Base-by-base conservation (phyloP, 768 basidiomycete genomes). In the Russula sp. region DNA sequence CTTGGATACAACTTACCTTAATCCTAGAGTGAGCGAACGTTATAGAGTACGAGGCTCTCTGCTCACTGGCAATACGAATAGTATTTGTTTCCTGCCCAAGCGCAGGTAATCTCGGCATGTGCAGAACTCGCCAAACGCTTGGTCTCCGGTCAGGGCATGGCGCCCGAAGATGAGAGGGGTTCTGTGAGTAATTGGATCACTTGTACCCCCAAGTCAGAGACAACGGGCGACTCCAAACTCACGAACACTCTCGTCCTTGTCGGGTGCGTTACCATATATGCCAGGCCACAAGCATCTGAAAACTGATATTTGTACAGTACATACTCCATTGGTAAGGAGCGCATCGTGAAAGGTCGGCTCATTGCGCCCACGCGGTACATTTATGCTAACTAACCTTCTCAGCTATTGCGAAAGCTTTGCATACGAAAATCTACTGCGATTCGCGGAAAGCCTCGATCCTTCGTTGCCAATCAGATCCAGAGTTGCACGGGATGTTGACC, bases 251-350 rank as follows among this genome's bases (percentile, higher is more conserved):
- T 92, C 14, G 78, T 94, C 59, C 81, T 91, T 39, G 82, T 93
- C 13, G 91, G 91, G 91, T 91, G 70, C 4, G 79, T 70, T 6
- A 27, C 16, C 18, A 54, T 13, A 18, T 27, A 66, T 34, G 32
- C 27, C 27, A 13, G 55, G n/a, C 50, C 42, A 14, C 1, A 4
- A 6, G 10, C 10, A 27, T 31, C 4, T 22, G 59, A 32, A 35
- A n/a, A 8, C 53, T 57, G 51, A 66, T 31, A 42, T 27, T 3
- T 27, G 16, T 59, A 45, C 63, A 93, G 94, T 10, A 98, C 97
- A 0, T 99, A 99, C 74, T 92, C 92, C 0, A 93, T 98, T 54
- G 97, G 97, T 45, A 99, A 99, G 73, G 97, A 99, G 73, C 86
- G 97, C 27, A 89, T 98, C 45, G 94, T 97, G 45, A 97, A 98